Evolutionary conservation across 768 basidiomycete genomes (phyloP), one percentile per base, ranked within the genome.

Genomic region (Holtermanniella nyarrowii): DNA sequence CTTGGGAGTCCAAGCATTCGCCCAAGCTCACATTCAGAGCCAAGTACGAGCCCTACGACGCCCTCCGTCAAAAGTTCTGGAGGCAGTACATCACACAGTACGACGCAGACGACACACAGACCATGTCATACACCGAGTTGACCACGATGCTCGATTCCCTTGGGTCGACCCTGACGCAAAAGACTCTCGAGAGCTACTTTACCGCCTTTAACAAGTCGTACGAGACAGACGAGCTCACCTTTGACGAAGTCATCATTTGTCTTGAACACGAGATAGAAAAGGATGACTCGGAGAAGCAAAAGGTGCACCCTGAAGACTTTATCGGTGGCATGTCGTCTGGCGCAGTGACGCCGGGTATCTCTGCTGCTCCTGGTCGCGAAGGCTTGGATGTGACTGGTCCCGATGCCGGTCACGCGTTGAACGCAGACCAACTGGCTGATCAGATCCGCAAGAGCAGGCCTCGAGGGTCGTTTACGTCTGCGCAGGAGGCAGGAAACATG

Each of bases 61-160:
- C 86, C 14, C 78, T 93, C 7, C 85, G 88, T 0, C 88, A 89
- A 63, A 80, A 80, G 2, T 90, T 91, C 76, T 95, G 90, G 90
- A 76, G 81, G 1, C 82, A 86, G 57, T 90, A 88, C 69, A 78
- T 93, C 39, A 79, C 79, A 46, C 85, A 91, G 59, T 97, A 96
- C 72, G 91, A 95, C 60, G 78, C 82, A 0, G 89, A 91, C 70
- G 86, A 90, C 55, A 85, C 82, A 0, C 74, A 74, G 20, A 68
- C 78, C 1, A 73, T 91, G 39, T 89, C 88, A 0, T 82, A 83
- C 55, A 74, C 91, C 50, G 95, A 97, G 70, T 77, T 95, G 26
- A 86, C 85, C 0, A 86, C 86, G 11, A 90, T 96, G 86, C 83
- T 99, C 41, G 93, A 96, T 73, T 93, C 91, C 1, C 82, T 99